Evolutionary conservation across 139 green algal genomes (phyloP).

Genomic region (Chlorella sp.): DNA sequence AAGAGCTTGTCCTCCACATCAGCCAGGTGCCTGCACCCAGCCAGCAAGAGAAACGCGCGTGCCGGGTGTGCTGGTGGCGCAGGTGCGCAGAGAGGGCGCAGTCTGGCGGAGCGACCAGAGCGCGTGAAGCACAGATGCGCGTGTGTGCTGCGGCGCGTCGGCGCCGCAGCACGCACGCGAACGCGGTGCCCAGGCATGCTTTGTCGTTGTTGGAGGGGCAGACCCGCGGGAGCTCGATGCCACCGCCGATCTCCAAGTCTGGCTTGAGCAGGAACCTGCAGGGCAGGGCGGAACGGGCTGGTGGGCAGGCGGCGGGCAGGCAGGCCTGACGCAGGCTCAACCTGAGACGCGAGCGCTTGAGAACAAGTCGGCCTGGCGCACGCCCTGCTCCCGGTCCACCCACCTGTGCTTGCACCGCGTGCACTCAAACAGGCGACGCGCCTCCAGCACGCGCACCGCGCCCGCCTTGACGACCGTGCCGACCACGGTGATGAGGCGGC

Average conservation of each 20-base stretch:
- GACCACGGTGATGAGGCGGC: slow-evolving; percentile 63
- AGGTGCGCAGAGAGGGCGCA: too few species aligned
- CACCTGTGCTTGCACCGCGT: slow-evolving; percentile 62
- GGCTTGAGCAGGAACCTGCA: slow-evolving; percentile 30
- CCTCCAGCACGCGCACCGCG: slow-evolving; percentile 76
- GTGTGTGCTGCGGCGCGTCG: too few species aligned
- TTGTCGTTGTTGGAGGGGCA: slow-evolving; percentile 44
- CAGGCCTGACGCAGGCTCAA: too few species aligned
- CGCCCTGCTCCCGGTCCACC: too few species aligned
- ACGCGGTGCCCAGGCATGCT: slow-evolving; percentile 63
- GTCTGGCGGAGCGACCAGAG: too few species aligned
- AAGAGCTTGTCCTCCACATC: slow-evolving; percentile 26
- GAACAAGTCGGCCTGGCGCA: too few species aligned
- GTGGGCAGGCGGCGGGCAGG: too few species aligned
- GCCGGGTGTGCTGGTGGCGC: too few species aligned
- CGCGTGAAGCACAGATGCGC: too few species aligned
- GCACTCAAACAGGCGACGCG: slow-evolving; percentile 66
- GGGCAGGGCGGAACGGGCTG: background rate
- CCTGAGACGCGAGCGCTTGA: too few species aligned
- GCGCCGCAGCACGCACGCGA: slow-evolving; percentile 40
- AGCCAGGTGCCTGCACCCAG: slow-evolving; percentile 23
- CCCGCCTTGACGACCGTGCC: slow-evolving; percentile 80
- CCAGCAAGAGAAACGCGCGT: background rate
- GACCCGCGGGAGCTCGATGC: slow-evolving; percentile 31
- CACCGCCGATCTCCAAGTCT: slow-evolving; percentile 41